A percentile compares a stretch with the other conserved stretches of the same genome.
Conservation (phyloP, 345 rosid species). For the Rhodomyrtus tomentosa region DNA sequence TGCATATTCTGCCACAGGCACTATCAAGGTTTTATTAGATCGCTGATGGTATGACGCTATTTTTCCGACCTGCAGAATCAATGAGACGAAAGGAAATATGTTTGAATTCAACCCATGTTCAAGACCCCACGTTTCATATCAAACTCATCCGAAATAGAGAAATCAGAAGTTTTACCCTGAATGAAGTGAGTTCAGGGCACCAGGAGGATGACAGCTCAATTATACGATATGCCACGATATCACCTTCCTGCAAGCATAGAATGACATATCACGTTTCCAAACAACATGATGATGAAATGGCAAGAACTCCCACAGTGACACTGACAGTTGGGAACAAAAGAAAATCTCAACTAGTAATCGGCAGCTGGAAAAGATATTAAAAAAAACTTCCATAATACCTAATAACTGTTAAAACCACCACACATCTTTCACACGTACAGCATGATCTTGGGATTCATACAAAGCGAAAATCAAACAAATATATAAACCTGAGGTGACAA, state of each 20-base stretch:
- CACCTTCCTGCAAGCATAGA: constrained; percentile 59
- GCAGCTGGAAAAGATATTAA: background rate
- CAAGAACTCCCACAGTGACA: background rate
- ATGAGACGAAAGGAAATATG: background rate
- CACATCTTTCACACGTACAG: background rate
- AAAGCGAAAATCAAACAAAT: background rate
- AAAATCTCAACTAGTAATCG: background rate
- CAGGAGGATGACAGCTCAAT: constrained; percentile 81
- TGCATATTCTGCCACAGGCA: constrained; percentile 58
- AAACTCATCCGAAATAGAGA: background rate
- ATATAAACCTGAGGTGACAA: background rate
- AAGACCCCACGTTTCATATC: background rate
- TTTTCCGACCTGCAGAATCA: constrained; percentile 63
- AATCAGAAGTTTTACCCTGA: constrained; percentile 34
- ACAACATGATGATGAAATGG: background rate
- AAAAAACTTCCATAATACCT: background rate
- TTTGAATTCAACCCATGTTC: background rate
- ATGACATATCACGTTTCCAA: background rate
- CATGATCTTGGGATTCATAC: background rate
- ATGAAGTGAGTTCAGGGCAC: constrained; percentile 84
- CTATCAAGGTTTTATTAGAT: constrained; percentile 41
- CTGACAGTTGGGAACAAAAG: background rate
- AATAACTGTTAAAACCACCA: background rate
- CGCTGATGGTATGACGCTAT: constrained; percentile 41
- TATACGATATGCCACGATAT: constrained; percentile 76